Evolutionary conservation across 495 filamentous ascomycete species (phyloP), one percentile per base, ranked within the genome.

Genomic region (Astrocystis sublimbata): DNA sequence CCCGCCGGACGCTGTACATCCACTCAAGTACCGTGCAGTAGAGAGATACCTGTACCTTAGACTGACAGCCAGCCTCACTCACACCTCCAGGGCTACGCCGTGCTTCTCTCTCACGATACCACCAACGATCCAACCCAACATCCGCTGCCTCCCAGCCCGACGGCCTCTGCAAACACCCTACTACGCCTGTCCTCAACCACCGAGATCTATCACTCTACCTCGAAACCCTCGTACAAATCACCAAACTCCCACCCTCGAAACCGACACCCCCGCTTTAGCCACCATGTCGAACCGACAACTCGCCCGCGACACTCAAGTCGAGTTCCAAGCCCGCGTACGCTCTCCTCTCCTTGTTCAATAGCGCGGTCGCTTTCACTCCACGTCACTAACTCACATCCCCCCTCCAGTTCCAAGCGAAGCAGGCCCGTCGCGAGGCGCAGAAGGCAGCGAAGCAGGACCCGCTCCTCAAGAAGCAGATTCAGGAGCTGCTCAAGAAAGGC

Each of bases 371-470:
- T 28, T 0, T 17, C 24, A 28, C 7, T 0, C 15, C 35, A 12
- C 6, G 24, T 45, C 8, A 31, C 55, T 61, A 49, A 36, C 38
- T 13, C 61, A 19, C 40, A 54, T 33, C 53, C n/a, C 40, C 50
- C 60, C 21, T 56, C 47, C 49, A 92, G 89, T 92, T 93, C 79
- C 92, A 91, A 60, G 86, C 90, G 23, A 93, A 93, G 73, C 88
- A 91, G 74, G 83, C 92, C 56, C 90, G 90, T 59, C 80, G 90
- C 63, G 90, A 93, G 78, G 87, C 90, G 10, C 84, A 84, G 60
- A 92, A 92, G 73, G 91, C 91, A 17, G 84, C 86, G 56, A 92
- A 92, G 75, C 90, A 93, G 73, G 91, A 92, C 73, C 88, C 85
- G 60, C 79, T 86, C 26, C 85, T 93, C 73, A 91, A 92, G 79